Evolutionary conservation across 164 flowering plant species (phyloP).

Genomic region (Nelumbo lutea): DNA sequence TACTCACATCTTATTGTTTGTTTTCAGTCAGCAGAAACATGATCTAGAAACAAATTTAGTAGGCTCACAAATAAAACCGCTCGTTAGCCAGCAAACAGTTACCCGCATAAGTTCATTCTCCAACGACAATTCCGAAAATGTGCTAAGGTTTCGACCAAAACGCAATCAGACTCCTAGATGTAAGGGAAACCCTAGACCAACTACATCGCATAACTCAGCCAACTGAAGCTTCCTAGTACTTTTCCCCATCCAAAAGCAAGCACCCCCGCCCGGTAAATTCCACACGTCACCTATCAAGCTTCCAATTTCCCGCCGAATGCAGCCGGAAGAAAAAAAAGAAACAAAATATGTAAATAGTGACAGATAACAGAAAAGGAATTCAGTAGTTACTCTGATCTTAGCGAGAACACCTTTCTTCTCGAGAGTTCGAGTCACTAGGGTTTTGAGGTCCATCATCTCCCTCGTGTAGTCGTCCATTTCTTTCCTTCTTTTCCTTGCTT

Average conservation of each 20-base stretch:
- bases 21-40: no score
- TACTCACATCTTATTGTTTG: no score
- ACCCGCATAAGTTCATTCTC: no score
- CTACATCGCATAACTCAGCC: neutral
- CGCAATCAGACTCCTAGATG: neutral
- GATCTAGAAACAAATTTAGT: no score
- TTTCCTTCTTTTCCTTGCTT: neutral
- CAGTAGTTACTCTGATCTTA: conserved; percentile 71
- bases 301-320: neutral
- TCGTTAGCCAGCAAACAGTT: no score
- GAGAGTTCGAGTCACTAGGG: conserved; percentile 90
- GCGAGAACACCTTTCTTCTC: conserved; percentile 98
- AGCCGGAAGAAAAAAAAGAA: neutral
- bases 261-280: neutral
- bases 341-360: neutral
- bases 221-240: neutral
- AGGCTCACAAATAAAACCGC: no score
- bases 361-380: neutral
- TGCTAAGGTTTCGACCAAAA: neutral
- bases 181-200: neutral
- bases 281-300: neutral
- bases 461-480: conserved; percentile 92
- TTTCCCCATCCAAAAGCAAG: neutral
- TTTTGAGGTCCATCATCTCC: conserved; percentile 98
- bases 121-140: neutral